Base-by-base conservation (phyloP, 2,329 filamentous ascomycete genomes). In the Emmonsiellopsis sp. region DNA sequence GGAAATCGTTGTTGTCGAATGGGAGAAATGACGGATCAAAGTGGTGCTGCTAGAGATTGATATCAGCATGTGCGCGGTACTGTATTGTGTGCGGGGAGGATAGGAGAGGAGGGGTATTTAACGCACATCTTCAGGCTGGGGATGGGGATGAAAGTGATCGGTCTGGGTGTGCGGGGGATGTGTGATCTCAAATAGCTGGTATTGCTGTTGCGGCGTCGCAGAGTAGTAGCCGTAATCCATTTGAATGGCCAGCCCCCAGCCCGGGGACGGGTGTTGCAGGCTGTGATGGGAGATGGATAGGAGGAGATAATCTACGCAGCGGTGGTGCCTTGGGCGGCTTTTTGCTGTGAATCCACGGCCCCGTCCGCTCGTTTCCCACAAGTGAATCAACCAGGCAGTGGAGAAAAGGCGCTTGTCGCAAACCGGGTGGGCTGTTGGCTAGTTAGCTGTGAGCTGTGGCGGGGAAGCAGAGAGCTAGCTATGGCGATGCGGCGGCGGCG, bases 211-310 rank as follows among this genome's bases (percentile, higher is more conserved):
- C 43, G 62, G 61, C 15, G 65, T 62, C 47, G 62, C 61, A 16
- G 70, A 62, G 60, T 76, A 82, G 65, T 78, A 81, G 51, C 74
- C 72, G 65, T 80, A 83, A 61, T 83, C 79, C 79, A 83, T 83
- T 46, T 53, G 20, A 11, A 13, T 8, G 26, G 13, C 38, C 26
- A 44, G 2, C 20, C 30, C 47, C 41, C 49, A 13, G 35, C 10
- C 30, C 11, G 32, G 40, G 26, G 38, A 30, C 30, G 40, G 32
- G 26, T 31, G 16, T 43, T 9, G 26, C 8, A 15, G 30, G 38
- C 34, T 16, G 15, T 16, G 7, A 26, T 34, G 30, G 37, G 26
- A 15, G 44, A 46, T 11, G 31, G 37, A 15, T 15, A 15, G 11
- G 15, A 40, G 15, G 7, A 4, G 10, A 3, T 11, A 40, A 15